A percentile compares a stretch with the other conserved stretches of the same genome.
Conservation (phyloP, 2,329 filamentous ascomycete species). For the Penicillium carneum region DNA sequence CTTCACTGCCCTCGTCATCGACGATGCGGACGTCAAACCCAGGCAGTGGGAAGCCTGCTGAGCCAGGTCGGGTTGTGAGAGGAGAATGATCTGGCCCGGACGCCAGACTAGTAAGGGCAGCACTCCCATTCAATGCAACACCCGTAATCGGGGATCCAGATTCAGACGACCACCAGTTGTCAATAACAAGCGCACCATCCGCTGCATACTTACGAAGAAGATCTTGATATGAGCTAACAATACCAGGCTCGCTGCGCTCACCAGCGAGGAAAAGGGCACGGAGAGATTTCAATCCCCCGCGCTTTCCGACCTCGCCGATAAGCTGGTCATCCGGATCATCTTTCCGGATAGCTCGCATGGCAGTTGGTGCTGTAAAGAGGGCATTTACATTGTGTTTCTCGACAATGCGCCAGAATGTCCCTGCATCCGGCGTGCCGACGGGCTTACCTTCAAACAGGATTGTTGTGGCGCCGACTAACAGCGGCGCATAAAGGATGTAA, state of each 20-base stretch:
- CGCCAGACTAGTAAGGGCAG: slow-evolving; percentile 54
- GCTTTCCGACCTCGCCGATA: slow-evolving; percentile 68
- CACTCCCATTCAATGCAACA: slow-evolving; percentile 68
- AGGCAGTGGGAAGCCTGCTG: slow-evolving; percentile 88
- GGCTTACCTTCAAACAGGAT: slow-evolving; percentile 95
- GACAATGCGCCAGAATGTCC: slow-evolving; percentile 85
- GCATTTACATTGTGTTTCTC: slow-evolving; percentile 85
- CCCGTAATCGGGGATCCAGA: slow-evolving; percentile 73
- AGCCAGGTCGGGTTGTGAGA: slow-evolving; percentile 76
- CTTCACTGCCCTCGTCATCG: slow-evolving; percentile 77
- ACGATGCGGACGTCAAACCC: slow-evolving; percentile 88
- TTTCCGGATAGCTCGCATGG: slow-evolving; percentile 83
- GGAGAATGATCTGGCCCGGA: slow-evolving; percentile 47
- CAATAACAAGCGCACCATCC: slow-evolving; percentile 67
- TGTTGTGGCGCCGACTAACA: slow-evolving; percentile 83
- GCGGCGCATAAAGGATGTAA: slow-evolving; percentile 87
- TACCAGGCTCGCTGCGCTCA: slow-evolving; percentile 85
- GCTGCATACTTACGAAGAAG: slow-evolving; percentile 73
- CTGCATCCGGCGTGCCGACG: slow-evolving; percentile 83
- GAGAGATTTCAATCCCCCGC: slow-evolving; percentile 74
- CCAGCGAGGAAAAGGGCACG: slow-evolving; percentile 83
- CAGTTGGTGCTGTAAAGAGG: slow-evolving; percentile 86
- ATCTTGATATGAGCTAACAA: slow-evolving; percentile 80
- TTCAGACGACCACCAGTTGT: slow-evolving; percentile 79
- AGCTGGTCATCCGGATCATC: slow-evolving; percentile 78